Evolutionary conservation across 306 rosid species (phyloP), one percentile per base, ranked within the genome.

Genomic region (Fragaria iinumae): DNA sequence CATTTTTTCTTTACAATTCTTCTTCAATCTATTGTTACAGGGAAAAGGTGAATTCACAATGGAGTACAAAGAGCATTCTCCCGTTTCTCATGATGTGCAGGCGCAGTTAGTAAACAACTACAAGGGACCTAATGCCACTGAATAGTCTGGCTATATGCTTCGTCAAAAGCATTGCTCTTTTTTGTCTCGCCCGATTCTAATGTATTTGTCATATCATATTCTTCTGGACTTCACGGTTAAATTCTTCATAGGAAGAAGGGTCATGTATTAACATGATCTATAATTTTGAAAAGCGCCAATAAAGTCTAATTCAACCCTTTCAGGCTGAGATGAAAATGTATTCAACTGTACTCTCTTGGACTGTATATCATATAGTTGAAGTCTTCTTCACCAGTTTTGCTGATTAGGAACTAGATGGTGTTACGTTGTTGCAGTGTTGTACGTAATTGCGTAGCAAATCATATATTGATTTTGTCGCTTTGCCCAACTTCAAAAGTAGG

Each of bases 41-140:
- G 99, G 99, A 20, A 95, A 95, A 80, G 99, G 99, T 12, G 99
- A 95, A 76, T 95, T 95, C 88, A 95, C 99, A 12, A 95, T 95
- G 99, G 99, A 95, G 74, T 95, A 95, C 88, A 92, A 89, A 81
- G 97, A 95, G 82, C 99, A 95, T 81, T 67, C 78, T 20, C 71
- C 97, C 2, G 97, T 95, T 73, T 95, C 99, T 76, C 78, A 87
- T 62, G 99, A 95, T 43, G 99, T 95, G 76, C 99, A 95, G 84
- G 76, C 45, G 45, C 97, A 95, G 77, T 64, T 95, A 72, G 81
- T 95, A 55, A 92, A 89, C 83, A 55, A 77, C 23, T 87, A 90
- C 90, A 95, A 87, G 76, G 93, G 97, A 80, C 79, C 82, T 8
- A 87, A 83, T 82, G 88, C 67, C 32, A 21, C 68, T 8, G 77